Evolutionary conservation across 345 rosid genomes (phyloP).

Genomic region (Salix viminalis): DNA sequence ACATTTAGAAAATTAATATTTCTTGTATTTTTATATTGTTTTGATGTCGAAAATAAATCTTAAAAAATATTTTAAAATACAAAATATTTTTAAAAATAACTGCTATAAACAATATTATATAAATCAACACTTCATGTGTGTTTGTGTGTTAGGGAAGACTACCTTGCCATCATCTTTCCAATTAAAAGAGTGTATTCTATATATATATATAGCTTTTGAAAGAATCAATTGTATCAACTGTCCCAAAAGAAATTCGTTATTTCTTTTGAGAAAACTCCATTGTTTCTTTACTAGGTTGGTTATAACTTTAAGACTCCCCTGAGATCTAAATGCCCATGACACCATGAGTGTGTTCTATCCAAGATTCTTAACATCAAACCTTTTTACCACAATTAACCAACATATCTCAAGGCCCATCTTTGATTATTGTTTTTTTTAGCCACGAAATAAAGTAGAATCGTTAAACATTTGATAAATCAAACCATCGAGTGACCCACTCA

Average conservation of each 20-base stretch:
- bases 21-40: too few relatives aligned
- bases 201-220: not conserved
- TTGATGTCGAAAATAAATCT: too few relatives aligned
- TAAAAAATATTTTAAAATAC: too few relatives aligned
- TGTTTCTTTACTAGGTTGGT: conserved; percentile 17
- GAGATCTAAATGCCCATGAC: conserved; percentile 12
- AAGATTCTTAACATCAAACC: conserved; percentile 5
- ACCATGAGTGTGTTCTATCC: not conserved
- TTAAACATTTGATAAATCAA: not conserved
- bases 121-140: too few relatives aligned
- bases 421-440: not conserved
- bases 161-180: not conserved
- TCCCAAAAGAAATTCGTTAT: conserved; percentile 35
- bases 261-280: conserved; percentile 13
- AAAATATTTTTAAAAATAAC: too few relatives aligned
- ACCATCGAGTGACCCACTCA: not conserved
- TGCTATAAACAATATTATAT: too few relatives aligned
- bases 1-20: too few relatives aligned
- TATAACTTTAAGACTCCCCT: conserved; percentile 14
- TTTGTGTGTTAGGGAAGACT: too few relatives aligned
- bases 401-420: not conserved
- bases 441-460: not conserved
- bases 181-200: not conserved
- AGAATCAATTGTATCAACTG: conserved; percentile 21
- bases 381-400: not conserved